These are phyloP conservation scores for Tulasnella calospora DNA, from an alignment of 768 basidiomycete species.

Conservation along the genomic window DNA sequence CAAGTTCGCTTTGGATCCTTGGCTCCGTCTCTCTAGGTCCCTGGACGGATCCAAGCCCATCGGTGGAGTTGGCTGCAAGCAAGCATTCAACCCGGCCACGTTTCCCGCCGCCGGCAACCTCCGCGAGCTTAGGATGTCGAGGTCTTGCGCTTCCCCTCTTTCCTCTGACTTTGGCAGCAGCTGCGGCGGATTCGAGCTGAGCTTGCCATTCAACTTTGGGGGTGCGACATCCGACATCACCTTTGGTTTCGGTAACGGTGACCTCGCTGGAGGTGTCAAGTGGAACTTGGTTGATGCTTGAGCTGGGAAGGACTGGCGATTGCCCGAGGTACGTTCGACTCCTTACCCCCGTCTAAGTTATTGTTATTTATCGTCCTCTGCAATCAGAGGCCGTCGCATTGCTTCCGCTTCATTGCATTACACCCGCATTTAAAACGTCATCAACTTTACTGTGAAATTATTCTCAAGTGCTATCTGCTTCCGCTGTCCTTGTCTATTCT, in stretches of 20 bases:
- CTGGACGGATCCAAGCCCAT: not conserved
- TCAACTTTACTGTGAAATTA: conserved; percentile 10
- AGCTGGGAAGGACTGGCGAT: not conserved
- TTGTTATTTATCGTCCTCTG: not conserved
- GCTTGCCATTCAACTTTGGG: conserved; percentile 14
- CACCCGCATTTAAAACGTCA: conserved; percentile 10
- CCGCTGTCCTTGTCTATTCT: not conserved
- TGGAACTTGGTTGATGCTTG: conserved; percentile 22
- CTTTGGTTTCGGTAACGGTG: conserved; percentile 14
- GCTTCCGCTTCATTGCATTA: not conserved
- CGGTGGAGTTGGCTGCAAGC: not conserved
- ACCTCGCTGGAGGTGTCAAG: conserved; percentile 10
- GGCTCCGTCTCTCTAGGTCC: conserved; percentile 22
- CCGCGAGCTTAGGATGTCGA: not conserved
- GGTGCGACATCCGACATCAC: not conserved
- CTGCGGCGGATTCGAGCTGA: conserved; percentile 6
- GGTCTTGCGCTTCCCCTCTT: not conserved
- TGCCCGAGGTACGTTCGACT: not conserved
- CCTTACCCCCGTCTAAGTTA: not conserved
- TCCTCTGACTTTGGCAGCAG: not conserved
- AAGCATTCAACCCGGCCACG: conserved; percentile 21
- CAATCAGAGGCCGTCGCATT: not conserved
- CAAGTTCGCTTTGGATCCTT: conserved; percentile 25
- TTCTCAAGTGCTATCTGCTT: conserved; percentile 11
- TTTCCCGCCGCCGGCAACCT: conserved; percentile 21